Base-by-base conservation (phyloP, 306 rosid species). In the Vigna trinervia region DNA sequence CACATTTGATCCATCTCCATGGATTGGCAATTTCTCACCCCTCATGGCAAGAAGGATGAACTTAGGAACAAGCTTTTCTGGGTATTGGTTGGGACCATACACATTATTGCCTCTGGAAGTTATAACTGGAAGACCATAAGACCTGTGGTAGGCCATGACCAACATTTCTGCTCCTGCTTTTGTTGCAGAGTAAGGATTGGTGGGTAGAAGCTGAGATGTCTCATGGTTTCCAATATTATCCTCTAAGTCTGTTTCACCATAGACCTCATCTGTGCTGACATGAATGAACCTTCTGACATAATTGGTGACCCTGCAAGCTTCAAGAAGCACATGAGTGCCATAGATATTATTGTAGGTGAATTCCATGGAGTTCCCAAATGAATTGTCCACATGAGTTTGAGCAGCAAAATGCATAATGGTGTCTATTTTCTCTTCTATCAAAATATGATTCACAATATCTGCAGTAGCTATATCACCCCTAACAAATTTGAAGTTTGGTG, bases 141-240 rank as follows among this genome's bases (percentile, higher is more conserved):
- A 89, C 8, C 92, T 82, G 56, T 86, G 89, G 69, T 91, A 91
- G 4, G 97, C 97, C 94, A 89, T 91, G 15, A 81, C 91, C 80
- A 91, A 46, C 96, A 91, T 91, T 66, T 91, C 96, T 5, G 91
- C 96, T 17, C 93, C 96, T 2, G 93, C 93, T 84, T 91, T 91
- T 15, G 96, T 89, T 1, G 96, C 96, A 19, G 93, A 91, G 82
- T 91, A 91, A 58, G 93, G 90, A 66, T 91, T 91, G 1, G 96
- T 85, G 2, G 96, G 96, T 67, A 90, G 87, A 50, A 91, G 93
- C 53, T 85, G 91, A 54, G 93, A 91, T 1, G 96, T 80, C 78
- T 91, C 93, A 10, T 81, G 87, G 51, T 88, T 91, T 10, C 96
- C 96, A 54, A 84, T 83, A 61, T 85, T 76, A 20, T 87, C 32